Conservation (phyloP, 805 yeast genomes). For the Cyberlindnera petersonii region DNA sequence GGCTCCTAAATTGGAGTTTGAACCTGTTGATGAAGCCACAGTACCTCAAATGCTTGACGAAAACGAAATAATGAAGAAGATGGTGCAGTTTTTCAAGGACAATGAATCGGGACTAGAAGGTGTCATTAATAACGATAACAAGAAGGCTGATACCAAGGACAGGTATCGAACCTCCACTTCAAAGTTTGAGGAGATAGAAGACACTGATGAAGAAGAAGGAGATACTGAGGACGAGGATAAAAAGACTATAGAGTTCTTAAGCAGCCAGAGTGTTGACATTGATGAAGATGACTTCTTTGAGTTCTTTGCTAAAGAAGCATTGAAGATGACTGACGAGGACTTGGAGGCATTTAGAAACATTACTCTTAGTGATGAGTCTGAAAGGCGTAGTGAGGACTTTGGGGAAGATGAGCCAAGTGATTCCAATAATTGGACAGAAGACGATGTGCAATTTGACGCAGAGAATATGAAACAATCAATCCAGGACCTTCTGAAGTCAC, state of each 20-base stretch:
- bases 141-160: slow-evolving; percentile 5
- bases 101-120: slow-evolving; percentile 25
- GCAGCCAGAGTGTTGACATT: slow-evolving; percentile 39
- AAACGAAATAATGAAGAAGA: slow-evolving; percentile 25
- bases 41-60: slow-evolving; percentile 10
- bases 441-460: background rate
- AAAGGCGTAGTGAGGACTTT: slow-evolving; percentile 14
- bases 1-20: slow-evolving; percentile 18
- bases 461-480: slow-evolving; percentile 15
- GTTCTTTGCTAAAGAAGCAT: slow-evolving; percentile 52
- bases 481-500: slow-evolving; percentile 27
- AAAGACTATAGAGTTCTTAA: slow-evolving; percentile 28
- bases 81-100: slow-evolving; percentile 26
- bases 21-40: slow-evolving; percentile 2
- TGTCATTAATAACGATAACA: slow-evolving; percentile 15
- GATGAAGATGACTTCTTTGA: slow-evolving; percentile 72
- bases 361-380: slow-evolving; percentile 6
- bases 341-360: slow-evolving; percentile 34
- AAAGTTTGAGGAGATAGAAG: background rate
- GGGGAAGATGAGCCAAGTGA: slow-evolving; percentile 17
- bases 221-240: slow-evolving; percentile 25
- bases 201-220: slow-evolving; percentile 1
- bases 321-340: slow-evolving; percentile 44
- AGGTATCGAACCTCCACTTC: background rate
- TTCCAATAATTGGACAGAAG: too few relatives aligned